These are phyloP conservation scores for Sphagnum contortum DNA, from an alignment of 225 moss, liverwort and hornwort species.

Conservation along the genomic window DNA sequence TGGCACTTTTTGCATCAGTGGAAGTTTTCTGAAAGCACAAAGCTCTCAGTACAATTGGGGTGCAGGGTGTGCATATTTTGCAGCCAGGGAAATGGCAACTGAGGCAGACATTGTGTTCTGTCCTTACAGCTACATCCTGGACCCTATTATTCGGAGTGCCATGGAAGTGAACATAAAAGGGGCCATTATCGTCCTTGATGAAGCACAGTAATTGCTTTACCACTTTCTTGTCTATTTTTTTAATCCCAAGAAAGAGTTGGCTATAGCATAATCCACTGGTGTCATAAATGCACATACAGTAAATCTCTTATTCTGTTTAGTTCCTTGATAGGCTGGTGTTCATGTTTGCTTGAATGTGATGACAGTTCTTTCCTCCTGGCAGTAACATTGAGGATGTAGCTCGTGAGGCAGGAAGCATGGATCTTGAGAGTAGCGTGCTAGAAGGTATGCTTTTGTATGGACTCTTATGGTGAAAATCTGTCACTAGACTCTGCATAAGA, in stretches of 20 bases:
- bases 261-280: too few relatives aligned
- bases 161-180: conserved; percentile 59
- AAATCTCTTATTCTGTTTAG: too few relatives aligned
- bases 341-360: too few relatives aligned
- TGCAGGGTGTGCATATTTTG: conserved; percentile 77
- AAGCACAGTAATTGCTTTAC: conserved; percentile 58
- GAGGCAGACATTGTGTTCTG: conserved; percentile 73
- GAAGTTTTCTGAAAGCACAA: too few relatives aligned
- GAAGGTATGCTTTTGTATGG: conserved; percentile 21
- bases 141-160: conserved; percentile 62
- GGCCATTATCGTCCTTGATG: conserved; percentile 61
- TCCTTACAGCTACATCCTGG: conserved; percentile 67
- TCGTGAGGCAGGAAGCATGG: conserved; percentile 69
- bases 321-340: too few relatives aligned
- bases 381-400: conserved; percentile 80
- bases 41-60: too few relatives aligned
- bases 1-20: too few relatives aligned
- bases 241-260: too few relatives aligned
- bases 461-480: not conserved
- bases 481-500: too few relatives aligned
- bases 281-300: too few relatives aligned
- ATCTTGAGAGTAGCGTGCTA: conserved; percentile 40
- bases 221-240: not conserved
- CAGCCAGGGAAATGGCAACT: conserved; percentile 52
- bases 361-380: conserved; percentile 3